Base-by-base conservation (phyloP, 495 filamentous ascomycete species). In the Hypoxylon cercidicola region DNA sequence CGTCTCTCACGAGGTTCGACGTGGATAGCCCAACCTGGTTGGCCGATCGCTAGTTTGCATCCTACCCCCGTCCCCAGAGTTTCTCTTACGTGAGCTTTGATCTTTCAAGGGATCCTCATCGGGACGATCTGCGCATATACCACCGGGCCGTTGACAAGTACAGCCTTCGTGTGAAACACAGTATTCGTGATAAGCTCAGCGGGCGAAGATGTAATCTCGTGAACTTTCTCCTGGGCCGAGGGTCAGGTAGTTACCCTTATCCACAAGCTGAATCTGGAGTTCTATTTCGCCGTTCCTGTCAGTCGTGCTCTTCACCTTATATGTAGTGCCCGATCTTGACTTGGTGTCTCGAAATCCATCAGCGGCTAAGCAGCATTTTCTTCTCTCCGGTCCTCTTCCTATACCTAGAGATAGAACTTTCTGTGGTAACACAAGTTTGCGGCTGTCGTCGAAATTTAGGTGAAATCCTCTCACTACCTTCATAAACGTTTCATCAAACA, bases 151-250 rank as follows among this genome's bases (percentile, higher is more conserved):
- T 58, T 46, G 21, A 25, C 15, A 58, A 19, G 41, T 62, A 57
- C 45, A 40, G 46, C 25, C 46, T 34, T 21, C 2, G 28, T 43
- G 57, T 67, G 64, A 54, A 62, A 67, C 57, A 67, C 58, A 58
- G 58, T 62, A 21, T 37, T 48, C 5, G 13, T 21, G 63, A 56
- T 66, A 61, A 56, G 39, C 51, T 23, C 28, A 25, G 21, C 12
- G n/a, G 47, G 16, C 25, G 25, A 7, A 40, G 30, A 57, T 53
- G 46, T 18, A 52, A 28, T 13, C 37, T 5, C 30, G 28, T 57
- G 45, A 16, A 48, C 53, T 62, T 67, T 62, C 57, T 62, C 57
- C 64, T 57, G 40, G 23, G 28, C 63, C 64, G 64, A 62, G 21
- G 16, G 32, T 25, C 43, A 39, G n/a, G 56, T 56, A 12, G 39